Evolutionary conservation across 176 grass and related monocot genomes (phyloP), one percentile per base, ranked within the genome.

Genomic region (Otatea glauca): DNA sequence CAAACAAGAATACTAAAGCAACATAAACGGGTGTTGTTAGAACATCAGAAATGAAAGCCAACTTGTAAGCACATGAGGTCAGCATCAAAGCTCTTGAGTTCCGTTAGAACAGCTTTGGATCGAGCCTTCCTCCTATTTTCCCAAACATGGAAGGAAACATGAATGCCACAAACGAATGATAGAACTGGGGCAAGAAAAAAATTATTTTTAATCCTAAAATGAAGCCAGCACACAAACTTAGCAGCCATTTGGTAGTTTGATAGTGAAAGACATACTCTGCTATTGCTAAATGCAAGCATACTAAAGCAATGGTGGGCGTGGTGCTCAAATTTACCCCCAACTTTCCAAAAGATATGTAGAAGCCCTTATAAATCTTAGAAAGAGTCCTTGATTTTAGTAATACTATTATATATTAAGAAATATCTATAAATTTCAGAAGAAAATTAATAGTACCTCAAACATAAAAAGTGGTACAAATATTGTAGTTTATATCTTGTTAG

Each of bases 11-110:
- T 72, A 76, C n/a, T 79, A 53, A 13, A 70, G 51, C 0, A 62
- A 55, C 9, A 69, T 6, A 89, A 86, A 54, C 9, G 25, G 6
- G 16, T 60, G 21, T 65, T 81, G 25, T 63, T 61, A 55, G 61
- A 43, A 83, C 0, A 47, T 21, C 17, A 89, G 15, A 74, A 72
- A 55, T 45, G 1, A 43, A 23, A 60, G 42, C 38, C 43, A 77
- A 98, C 96, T 91, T 98, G 93, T 90, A 95, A 66, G 73, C 96
- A 98, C 70, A 98, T 84, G 76, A 98, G 74, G 70, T 98, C 96
- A 66, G 96, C 93, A 50, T 83, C 49, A 14, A 98, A 92, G 72
- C 92, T 92, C 87, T 93, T 90, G 23, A 98, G 83, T 69, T 92
- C 85, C 69, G 76, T 74, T 83, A 98, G 74, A 83, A 98, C 70